Percentiles rank a stretch among this genome's conserved stretches.
These are phyloP conservation scores for Tuctoria greenei DNA, from an alignment of 176 grass and related monocot species.

Conservation along the genomic window DNA sequence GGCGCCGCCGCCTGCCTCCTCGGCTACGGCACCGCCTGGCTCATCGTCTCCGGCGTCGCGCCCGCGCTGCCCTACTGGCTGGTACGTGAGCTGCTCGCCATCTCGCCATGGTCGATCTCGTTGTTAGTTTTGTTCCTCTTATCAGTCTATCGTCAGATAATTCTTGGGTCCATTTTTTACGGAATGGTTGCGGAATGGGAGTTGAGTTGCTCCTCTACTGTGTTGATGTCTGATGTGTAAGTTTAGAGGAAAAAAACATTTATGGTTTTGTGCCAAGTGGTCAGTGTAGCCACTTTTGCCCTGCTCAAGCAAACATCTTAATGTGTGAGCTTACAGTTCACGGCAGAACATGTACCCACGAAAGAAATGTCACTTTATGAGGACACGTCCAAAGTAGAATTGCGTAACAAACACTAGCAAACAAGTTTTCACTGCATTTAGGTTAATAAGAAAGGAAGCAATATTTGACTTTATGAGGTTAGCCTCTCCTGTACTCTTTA, in stretches of 20 bases:
- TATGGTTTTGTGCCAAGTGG: constrained; percentile 24
- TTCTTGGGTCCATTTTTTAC: neutral
- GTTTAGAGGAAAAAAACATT: neutral
- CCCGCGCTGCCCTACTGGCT: constrained; percentile 74
- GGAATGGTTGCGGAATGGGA: neutral
- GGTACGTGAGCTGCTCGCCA: constrained; percentile 35
- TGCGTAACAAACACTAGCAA: neutral
- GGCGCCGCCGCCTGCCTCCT: constrained; percentile 60
- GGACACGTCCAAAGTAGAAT: neutral
- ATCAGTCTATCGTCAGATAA: no score
- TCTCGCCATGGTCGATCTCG: neutral
- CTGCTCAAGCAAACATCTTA: constrained; percentile 6
- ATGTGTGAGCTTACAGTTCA: neutral
- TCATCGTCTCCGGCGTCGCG: constrained; percentile 50
- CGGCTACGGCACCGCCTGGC: constrained; percentile 61
- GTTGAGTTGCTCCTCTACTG: constrained; percentile 23
- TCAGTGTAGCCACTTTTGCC: constrained; percentile 9
- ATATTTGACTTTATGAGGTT: constrained; percentile 5
- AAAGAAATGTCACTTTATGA: constrained; percentile 24
- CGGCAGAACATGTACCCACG: neutral
- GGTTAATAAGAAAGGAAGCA: neutral
- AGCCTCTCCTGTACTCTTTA: neutral
- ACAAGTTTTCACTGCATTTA: neutral
- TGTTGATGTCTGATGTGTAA: neutral
- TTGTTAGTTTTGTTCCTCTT: neutral